Percentiles rank a stretch among this genome's conserved stretches.
phyloP scores from a whole-genome alignment of 2,329 filamentous ascomycete genomes.

The Sporothrix luriei region DNA sequence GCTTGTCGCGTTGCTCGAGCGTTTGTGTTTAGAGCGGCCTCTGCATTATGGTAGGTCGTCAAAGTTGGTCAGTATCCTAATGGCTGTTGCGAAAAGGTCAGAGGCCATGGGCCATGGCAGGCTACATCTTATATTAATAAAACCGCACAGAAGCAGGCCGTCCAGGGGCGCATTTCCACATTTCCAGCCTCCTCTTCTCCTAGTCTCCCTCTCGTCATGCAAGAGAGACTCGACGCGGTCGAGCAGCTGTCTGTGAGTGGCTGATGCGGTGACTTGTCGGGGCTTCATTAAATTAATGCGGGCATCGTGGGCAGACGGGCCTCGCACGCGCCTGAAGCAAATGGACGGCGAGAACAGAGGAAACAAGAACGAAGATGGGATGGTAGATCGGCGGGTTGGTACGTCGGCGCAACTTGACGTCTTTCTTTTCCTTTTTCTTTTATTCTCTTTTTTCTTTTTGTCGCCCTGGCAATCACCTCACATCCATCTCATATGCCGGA shows the following conservation, averaged over 20 bases:
- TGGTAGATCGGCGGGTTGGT: neutral
- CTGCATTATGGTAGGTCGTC: neutral
- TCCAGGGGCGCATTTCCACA: neutral
- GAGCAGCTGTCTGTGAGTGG: constrained; percentile 20
- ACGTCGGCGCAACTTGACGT: neutral
- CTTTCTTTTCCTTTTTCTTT: neutral
- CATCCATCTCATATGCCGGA: constrained; percentile 6
- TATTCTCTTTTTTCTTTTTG: neutral
- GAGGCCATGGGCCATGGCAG: neutral
- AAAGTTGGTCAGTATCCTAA: neutral
- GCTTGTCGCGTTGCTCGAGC: neutral
- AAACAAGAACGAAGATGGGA: neutral
- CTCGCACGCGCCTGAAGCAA: neutral
- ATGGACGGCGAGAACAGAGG: neutral
- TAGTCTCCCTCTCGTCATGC: neutral
- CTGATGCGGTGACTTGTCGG: constrained; percentile 25
- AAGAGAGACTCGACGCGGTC: neutral
- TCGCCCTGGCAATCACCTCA: neutral
- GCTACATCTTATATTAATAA: constrained; percentile 4
- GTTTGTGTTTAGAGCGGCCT: too few species aligned
- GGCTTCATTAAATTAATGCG: constrained; percentile 23
- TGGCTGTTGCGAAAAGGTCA: neutral
- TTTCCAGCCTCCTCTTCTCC: neutral
- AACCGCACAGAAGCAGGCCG: neutral
- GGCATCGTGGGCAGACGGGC: neutral